These are phyloP conservation scores for Vaccinium vitisidaea DNA, from an alignment of 148 eudicot genomes.

Conservation along the genomic window DNA sequence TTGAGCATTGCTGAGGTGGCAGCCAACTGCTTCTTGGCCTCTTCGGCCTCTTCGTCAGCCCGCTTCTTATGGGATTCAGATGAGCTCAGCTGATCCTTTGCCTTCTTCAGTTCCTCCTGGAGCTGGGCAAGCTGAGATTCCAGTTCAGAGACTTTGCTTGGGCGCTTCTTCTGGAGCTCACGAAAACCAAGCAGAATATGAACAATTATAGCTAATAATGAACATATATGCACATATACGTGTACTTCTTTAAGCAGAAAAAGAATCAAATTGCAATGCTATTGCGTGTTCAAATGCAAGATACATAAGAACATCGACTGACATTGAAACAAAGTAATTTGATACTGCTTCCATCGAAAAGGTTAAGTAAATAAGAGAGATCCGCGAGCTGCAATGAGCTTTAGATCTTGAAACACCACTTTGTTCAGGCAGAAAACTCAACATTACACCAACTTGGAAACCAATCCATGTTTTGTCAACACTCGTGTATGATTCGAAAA, in stretches of 20 bases:
- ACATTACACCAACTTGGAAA: neutral
- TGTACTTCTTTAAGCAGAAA: neutral
- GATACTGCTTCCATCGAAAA: neutral
- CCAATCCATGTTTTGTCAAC: neutral
- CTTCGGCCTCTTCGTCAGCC: constrained; percentile 73
- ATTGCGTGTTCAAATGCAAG: neutral
- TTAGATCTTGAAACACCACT: neutral
- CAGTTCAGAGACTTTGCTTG: constrained; percentile 57
- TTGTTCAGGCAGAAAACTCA: neutral
- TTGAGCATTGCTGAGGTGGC: constrained; percentile 55
- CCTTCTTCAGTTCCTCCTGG: constrained; percentile 71
- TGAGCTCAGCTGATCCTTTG: constrained; percentile 71
- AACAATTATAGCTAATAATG: neutral
- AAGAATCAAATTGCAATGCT: neutral
- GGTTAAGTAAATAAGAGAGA: neutral
- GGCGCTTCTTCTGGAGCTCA: constrained; percentile 52
- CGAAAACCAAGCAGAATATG: neutral
- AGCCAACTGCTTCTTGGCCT: constrained; percentile 60
- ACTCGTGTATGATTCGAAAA: neutral
- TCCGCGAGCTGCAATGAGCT: neutral
- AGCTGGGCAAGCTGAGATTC: constrained; percentile 75
- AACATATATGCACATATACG: neutral
- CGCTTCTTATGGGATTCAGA: constrained; percentile 50
- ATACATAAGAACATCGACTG: neutral
- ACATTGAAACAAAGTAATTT: neutral